These are phyloP conservation scores for Trifolium repens DNA, from an alignment of 306 rosid species.

Conservation along the genomic window DNA sequence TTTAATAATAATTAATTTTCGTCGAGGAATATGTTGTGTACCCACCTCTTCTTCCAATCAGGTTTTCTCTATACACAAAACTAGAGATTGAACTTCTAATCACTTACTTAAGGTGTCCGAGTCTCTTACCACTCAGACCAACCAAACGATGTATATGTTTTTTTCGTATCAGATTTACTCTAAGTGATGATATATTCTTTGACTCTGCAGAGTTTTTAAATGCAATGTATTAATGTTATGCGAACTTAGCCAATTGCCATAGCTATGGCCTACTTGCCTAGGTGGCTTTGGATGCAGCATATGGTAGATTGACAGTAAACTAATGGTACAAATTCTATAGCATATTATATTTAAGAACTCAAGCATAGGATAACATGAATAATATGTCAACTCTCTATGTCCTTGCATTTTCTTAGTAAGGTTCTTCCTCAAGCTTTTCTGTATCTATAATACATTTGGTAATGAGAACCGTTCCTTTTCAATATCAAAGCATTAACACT, in stretches of 20 bases:
- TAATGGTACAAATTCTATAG: slow-evolving; percentile 41
- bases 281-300: slow-evolving; percentile 19
- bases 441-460: slow-evolving; percentile 18
- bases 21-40: no score
- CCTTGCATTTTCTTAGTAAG: slow-evolving; percentile 33
- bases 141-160: no score
- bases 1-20: no score
- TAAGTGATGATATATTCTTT: slow-evolving; percentile 8
- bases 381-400: slow-evolving; percentile 35
- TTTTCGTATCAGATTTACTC: neutral
- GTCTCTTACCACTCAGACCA: no score
- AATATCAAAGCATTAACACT: slow-evolving; percentile 19
- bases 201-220: slow-evolving; percentile 8
- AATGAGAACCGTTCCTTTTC: slow-evolving; percentile 45
- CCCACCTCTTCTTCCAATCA: no score
- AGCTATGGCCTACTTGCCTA: slow-evolving; percentile 13
- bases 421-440: slow-evolving; percentile 40
- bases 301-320: slow-evolving; percentile 26
- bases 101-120: no score
- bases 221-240: neutral
- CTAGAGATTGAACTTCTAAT: no score
- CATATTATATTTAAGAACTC: slow-evolving; percentile 20
- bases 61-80: no score
- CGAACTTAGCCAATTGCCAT: neutral
- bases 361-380: slow-evolving; percentile 34